Base-by-base conservation (phyloP, 192 early-diverging fungal genomes). In the Lunasporangiospora selenospora region DNA sequence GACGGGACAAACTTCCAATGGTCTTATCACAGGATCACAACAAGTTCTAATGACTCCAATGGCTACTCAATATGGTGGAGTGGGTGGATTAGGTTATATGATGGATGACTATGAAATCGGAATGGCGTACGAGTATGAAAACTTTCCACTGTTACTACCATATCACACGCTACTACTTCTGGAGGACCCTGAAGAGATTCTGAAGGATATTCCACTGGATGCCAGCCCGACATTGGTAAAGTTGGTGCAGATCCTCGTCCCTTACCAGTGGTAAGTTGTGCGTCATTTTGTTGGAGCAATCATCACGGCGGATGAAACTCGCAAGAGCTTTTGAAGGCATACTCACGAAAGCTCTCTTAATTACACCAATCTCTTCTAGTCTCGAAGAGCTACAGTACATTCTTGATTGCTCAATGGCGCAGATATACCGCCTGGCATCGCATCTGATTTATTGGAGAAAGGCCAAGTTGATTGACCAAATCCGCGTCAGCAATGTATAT, bases 381-480 rank as follows among this genome's bases (percentile, higher is more conserved):
- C 83, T 98, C 37, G 85, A 92, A 26, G 85, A 93, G 59, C 80
- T 98, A 23, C 90, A 93, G 70, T 75, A 89, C 15, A 77, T 88
- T 29, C 62, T 97, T 23, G 94, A 94, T 75, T 97, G 95, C 75
- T 96, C 97, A n/a, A 81, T 95, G 45, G 90, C 95, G 0, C 97
- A 97, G 61, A 85, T 98, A 2, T 97, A 93, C 69, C 83, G 92
- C 15, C 60, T 95, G 21, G 95, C 90, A 6, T 89, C 95, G 1
- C 97, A 98, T 75, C 76, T 98, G 30, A 91, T 96, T 27, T 95
- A 92, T 69, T 98, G 97, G 97, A 77, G 84, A 52, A 92, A 94
- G 57, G 95, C 95, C 11, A 93, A 92, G 65, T 80, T 98, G 30
- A 92, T 98, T 41, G 86, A 95, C 76, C 86, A 89, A 7, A 89